phyloP scores from a whole-genome alignment of 2,329 filamentous ascomycete genomes.

The Chrysoporthe austroafricana region DNA sequence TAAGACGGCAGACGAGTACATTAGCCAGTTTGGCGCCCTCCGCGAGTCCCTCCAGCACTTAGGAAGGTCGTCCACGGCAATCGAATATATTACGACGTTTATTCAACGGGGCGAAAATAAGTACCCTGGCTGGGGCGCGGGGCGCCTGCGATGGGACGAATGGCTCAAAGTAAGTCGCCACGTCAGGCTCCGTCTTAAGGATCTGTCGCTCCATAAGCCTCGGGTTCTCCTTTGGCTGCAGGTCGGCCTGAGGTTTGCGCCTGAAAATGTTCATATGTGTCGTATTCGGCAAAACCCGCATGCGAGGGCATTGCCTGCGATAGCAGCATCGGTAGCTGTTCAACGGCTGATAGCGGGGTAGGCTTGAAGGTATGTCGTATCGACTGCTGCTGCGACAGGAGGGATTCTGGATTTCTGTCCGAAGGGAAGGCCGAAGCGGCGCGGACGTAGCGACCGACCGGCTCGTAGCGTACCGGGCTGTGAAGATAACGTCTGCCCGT shows the following conservation, averaged over 20 bases:
- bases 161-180: slow-evolving; percentile 50
- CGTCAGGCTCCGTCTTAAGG: slow-evolving; percentile 57
- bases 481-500: slow-evolving; percentile 21
- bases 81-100: too few species aligned
- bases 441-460: slow-evolving; percentile 23
- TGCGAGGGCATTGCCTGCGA: slow-evolving; percentile 40
- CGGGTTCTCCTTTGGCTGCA: slow-evolving; percentile 35
- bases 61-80: too few species aligned
- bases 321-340: slow-evolving; percentile 34
- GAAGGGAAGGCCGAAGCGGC: slow-evolving; percentile 21
- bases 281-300: slow-evolving; percentile 27
- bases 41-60: too few species aligned
- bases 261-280: slow-evolving; percentile 24
- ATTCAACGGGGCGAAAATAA: too few species aligned
- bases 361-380: slow-evolving; percentile 48
- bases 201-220: slow-evolving; percentile 34
- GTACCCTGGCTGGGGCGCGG: slow-evolving; percentile 5
- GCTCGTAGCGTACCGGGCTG: slow-evolving; percentile 24
- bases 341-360: slow-evolving; percentile 33
- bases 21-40: too few species aligned
- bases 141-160: slow-evolving; percentile 45
- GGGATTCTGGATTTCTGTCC: slow-evolving; percentile 25
- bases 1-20: too few species aligned
- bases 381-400: slow-evolving; percentile 36
- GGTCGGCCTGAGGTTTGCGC: slow-evolving; percentile 37